Conservation (phyloP, 768 basidiomycete genomes). For the Sistotremastrum suecicum region DNA sequence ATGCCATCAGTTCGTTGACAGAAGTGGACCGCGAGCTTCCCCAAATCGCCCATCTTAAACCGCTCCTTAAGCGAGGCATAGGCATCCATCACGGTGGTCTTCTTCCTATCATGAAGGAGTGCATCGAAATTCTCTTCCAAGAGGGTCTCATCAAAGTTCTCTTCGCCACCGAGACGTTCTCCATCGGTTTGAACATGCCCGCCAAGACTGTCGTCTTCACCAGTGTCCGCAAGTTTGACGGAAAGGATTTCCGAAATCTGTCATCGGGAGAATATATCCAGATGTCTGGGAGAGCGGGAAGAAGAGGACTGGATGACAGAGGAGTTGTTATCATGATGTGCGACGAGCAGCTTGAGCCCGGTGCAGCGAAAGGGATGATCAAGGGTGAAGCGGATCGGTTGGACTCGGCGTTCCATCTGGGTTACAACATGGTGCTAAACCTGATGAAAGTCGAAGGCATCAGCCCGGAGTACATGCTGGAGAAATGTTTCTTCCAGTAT, state of each 20-base stretch:
- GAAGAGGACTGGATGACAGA: slow-evolving; percentile 94
- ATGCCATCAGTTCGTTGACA: slow-evolving; percentile 82
- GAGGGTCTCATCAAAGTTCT: slow-evolving; percentile 96
- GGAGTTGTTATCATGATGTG: slow-evolving; percentile 99
- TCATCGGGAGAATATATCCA: slow-evolving; percentile 97
- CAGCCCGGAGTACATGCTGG: slow-evolving; percentile 96
- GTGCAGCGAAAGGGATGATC: slow-evolving; percentile 89
- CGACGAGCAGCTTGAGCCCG: slow-evolving; percentile 92
- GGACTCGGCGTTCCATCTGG: slow-evolving; percentile 96
- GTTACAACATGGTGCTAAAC: slow-evolving; percentile 99
- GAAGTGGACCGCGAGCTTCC: slow-evolving; percentile 80
- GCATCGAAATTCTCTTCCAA: slow-evolving; percentile 97
- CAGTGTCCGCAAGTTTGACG: slow-evolving; percentile 89
- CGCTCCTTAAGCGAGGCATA: slow-evolving; percentile 86
- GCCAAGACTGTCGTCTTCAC: slow-evolving; percentile 99
- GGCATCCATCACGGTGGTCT: slow-evolving; percentile 98
- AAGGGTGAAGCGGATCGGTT: slow-evolving; percentile 95
- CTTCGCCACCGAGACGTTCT: slow-evolving; percentile 98
- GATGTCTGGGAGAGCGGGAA: slow-evolving; percentile 97
- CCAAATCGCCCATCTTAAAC: slow-evolving; percentile 85
- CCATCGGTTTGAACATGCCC: slow-evolving; percentile 97
- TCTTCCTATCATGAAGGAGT: slow-evolving; percentile 93
- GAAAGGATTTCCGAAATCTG: slow-evolving; percentile 83
- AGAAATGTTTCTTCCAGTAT: slow-evolving; percentile 96
- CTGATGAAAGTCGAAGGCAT: slow-evolving; percentile 97